Percentiles rank a stretch among this genome's conserved stretches.
Evolutionary conservation across 2,329 filamentous ascomycete species (phyloP).

Genomic region (Septoria petroselini): DNA sequence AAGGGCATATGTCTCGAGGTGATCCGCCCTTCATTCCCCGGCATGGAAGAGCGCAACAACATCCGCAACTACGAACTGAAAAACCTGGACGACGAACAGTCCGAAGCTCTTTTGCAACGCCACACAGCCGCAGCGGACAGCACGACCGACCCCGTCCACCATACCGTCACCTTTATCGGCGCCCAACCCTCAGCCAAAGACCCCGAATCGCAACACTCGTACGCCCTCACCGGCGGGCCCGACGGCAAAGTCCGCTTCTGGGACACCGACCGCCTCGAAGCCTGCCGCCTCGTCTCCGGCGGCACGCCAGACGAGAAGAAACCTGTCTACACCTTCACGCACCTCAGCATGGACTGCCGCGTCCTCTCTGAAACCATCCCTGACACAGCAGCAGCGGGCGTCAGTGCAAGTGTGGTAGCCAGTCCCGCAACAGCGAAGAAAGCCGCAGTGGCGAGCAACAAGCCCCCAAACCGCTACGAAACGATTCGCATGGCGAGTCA

Average conservation of each 20-base stretch:
- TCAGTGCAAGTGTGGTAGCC: slow-evolving; percentile 28
- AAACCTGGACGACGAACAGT: slow-evolving; percentile 84
- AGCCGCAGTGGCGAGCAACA: slow-evolving; percentile 13
- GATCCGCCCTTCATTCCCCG: slow-evolving; percentile 65
- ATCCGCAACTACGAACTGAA: slow-evolving; percentile 73
- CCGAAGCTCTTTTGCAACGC: slow-evolving; percentile 80
- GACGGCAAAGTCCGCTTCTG: slow-evolving; percentile 93
- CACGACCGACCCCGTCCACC: slow-evolving; percentile 27
- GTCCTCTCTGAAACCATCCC: slow-evolving; percentile 40
- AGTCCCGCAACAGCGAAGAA: slow-evolving; percentile 40
- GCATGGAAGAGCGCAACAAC: slow-evolving; percentile 45
- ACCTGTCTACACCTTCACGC: slow-evolving; percentile 63
- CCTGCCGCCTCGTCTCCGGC: slow-evolving; percentile 77
- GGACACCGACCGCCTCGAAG: slow-evolving; percentile 77
- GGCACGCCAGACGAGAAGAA: slow-evolving; percentile 58
- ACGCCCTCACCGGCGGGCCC: slow-evolving; percentile 80
- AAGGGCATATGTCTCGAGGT: slow-evolving; percentile 85
- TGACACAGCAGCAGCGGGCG: slow-evolving; percentile 21
- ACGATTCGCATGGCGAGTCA: slow-evolving; percentile 87
- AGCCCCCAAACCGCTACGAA: slow-evolving; percentile 56
- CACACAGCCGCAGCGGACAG: slow-evolving; percentile 60
- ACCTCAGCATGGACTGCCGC: slow-evolving; percentile 43
- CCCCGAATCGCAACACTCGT: slow-evolving; percentile 70
- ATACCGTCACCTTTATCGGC: slow-evolving; percentile 55
- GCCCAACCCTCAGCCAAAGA: slow-evolving; percentile 67